Evolutionary conservation across 371 early-diverging fungal species (phyloP).

Genomic region (Mortierella sp.): DNA sequence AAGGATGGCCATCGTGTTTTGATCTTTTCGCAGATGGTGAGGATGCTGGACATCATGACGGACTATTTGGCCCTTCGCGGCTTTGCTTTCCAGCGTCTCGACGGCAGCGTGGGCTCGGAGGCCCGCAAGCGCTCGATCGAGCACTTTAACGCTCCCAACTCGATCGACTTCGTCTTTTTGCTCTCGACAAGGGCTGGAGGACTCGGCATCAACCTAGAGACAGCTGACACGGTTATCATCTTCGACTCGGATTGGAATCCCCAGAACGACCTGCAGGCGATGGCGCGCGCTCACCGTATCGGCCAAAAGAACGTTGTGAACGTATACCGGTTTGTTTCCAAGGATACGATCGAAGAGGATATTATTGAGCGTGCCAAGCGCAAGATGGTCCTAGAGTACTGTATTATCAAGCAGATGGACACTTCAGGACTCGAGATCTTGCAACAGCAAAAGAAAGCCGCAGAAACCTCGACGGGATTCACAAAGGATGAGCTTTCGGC

Average conservation of each 20-base stretch:
- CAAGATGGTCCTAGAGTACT: slow-evolving; percentile 98
- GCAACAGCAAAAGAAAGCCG: slow-evolving; percentile 62
- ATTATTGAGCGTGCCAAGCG: slow-evolving; percentile 98
- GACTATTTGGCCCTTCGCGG: slow-evolving; percentile 90
- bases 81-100: slow-evolving; percentile 95
- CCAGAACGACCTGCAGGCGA: slow-evolving; percentile 99
- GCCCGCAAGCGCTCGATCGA: slow-evolving; percentile 97
- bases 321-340: slow-evolving; percentile 98
- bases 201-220: slow-evolving; percentile 98
- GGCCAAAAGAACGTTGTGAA: slow-evolving; percentile 99
- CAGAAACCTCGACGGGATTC: slow-evolving; percentile 65
- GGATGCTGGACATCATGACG: slow-evolving; percentile 93
- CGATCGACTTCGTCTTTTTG: slow-evolving; percentile 97
- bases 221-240: slow-evolving; percentile 99
- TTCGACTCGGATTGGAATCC: slow-evolving; percentile 99
- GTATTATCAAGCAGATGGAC: slow-evolving; percentile 98
- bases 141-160: slow-evolving; percentile 97
- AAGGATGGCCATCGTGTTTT: slow-evolving; percentile 92
- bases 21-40: slow-evolving; percentile 96
- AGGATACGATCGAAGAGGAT: slow-evolving; percentile 98
- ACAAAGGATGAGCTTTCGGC: slow-evolving; percentile 90
- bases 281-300: slow-evolving; percentile 99
- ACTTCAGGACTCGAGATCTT: slow-evolving; percentile 86
- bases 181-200: slow-evolving; percentile 99
- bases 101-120: slow-evolving; percentile 94